phyloP scores from a whole-genome alignment of 345 rosid species.

The Xanthoceras sorbifolium region DNA sequence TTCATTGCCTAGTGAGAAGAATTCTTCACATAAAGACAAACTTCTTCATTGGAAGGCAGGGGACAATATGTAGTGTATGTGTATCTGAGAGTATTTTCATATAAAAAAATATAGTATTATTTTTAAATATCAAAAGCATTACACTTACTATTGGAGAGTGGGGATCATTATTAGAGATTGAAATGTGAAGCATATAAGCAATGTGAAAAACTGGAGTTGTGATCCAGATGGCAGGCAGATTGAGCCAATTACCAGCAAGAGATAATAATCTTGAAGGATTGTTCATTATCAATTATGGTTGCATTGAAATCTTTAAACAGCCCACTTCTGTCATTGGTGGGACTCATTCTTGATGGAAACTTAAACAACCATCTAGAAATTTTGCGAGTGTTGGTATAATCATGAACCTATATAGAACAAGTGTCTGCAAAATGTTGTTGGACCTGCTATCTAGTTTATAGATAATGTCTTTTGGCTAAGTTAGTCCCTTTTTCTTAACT shows the following conservation, averaged over 20 bases:
- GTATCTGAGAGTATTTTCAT: not conserved
- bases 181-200: not conserved
- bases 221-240: conserved; percentile 10
- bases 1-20: not conserved
- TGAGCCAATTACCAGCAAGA: not conserved
- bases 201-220: not conserved
- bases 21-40: too few species aligned
- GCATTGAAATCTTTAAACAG: not conserved
- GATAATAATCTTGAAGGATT: not conserved
- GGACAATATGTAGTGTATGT: too few species aligned
- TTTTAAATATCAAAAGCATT: not conserved
- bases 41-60: too few species aligned
- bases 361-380: not conserved
- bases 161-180: not conserved
- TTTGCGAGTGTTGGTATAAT: not conserved
- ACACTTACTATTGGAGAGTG: not conserved
- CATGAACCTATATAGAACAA: not conserved
- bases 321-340: not conserved
- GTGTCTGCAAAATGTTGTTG: not conserved
- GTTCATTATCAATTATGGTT: not conserved
- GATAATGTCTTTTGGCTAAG: too few species aligned
- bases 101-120: too few species aligned
- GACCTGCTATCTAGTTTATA: too few species aligned
- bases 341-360: not conserved
- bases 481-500: too few species aligned